Evolutionary conservation across 495 filamentous ascomycete genomes (phyloP), one percentile per base, ranked within the genome.

Genomic region (Hypoxylon trugodes): DNA sequence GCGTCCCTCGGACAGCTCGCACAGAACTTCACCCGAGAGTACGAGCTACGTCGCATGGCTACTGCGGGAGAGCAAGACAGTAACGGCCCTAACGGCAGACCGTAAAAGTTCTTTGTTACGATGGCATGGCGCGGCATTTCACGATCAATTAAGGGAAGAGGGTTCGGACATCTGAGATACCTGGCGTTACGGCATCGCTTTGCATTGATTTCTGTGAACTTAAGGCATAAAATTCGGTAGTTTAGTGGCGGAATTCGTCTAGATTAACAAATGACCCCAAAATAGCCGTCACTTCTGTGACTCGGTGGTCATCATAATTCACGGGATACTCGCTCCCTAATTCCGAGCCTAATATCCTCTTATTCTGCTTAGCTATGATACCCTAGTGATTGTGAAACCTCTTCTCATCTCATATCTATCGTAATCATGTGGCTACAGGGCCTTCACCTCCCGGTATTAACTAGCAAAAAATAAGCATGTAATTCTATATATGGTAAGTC

Each of bases 21-120:
- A 30, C 87, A 90, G 47, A 90, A 96, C 69, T 96, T 98, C 75
- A 96, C 92, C 42, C 96, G 96, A 73, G 96, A 99, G 76, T 96
- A 87, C 71, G 93, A 97, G 65, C 81, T 97, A 54, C 89, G 93
- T 66, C 96, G 94, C 80, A 96, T 94, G 82, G 90, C 90, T 19
- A 86, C 86, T 12, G 87, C 84, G 33, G 78, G 79, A 16, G 79
- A 77, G 36, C 77, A 81, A 56, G 71, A 71, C 18, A 74, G 75
- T 33, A 75, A 76, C 41, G 69, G 62, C 38, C 35, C 33, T 18
- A 41, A 46, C 33, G 46, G 59, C 16, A 58, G 41, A 25, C 46
- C 52, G 28, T 62, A 55, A n/a, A n/a, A 55, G 26, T 19, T 10
- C 50, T 35, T 6, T 25, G 40, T 58, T 62, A 48, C 35, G 12